A percentile compares a stretch with the other conserved stretches of the same genome.
Evolutionary conservation across 441 rosid genomes (phyloP).

Genomic region (Pelargonium myrrhifolium): DNA sequence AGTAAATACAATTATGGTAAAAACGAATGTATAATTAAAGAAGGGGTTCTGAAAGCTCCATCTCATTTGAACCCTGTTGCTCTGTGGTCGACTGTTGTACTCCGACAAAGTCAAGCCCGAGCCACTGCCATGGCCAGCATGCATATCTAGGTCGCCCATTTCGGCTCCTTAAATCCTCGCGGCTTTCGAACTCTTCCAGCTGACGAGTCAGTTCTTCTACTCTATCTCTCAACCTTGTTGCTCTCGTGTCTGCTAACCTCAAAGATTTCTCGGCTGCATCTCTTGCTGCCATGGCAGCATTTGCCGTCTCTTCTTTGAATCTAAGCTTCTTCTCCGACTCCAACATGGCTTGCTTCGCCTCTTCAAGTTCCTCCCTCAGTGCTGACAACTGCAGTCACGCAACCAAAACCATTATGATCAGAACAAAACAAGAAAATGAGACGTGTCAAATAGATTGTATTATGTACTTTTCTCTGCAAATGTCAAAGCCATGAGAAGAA

Average conservation of each 20-base stretch:
- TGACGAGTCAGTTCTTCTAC: constrained; percentile 73
- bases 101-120: constrained; percentile 82
- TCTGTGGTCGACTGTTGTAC: constrained; percentile 37
- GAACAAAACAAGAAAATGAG: not conserved
- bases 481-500: not conserved
- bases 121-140: constrained; percentile 99
- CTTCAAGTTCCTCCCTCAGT: constrained; percentile 78
- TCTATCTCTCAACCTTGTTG: constrained; percentile 72
- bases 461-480: not conserved
- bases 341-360: constrained; percentile 52
- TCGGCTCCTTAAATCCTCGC: constrained; percentile 44
- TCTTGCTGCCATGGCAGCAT: constrained; percentile 93
- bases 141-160: constrained; percentile 51
- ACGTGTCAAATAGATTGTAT: not conserved
- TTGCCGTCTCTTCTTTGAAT: constrained; percentile 89
- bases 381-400: constrained; percentile 45
- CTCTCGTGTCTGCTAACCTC: constrained; percentile 72
- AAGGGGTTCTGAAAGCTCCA: constrained; percentile 95
- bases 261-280: constrained; percentile 92
- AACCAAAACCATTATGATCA: constrained; percentile 13
- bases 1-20: constrained; percentile 6
- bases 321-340: constrained; percentile 80
- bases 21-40: constrained; percentile 32
- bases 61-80: constrained; percentile 62
- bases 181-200: constrained; percentile 69